phyloP scores from a whole-genome alignment of 305 asterid species.

The Stenogyne calaminthoides region DNA sequence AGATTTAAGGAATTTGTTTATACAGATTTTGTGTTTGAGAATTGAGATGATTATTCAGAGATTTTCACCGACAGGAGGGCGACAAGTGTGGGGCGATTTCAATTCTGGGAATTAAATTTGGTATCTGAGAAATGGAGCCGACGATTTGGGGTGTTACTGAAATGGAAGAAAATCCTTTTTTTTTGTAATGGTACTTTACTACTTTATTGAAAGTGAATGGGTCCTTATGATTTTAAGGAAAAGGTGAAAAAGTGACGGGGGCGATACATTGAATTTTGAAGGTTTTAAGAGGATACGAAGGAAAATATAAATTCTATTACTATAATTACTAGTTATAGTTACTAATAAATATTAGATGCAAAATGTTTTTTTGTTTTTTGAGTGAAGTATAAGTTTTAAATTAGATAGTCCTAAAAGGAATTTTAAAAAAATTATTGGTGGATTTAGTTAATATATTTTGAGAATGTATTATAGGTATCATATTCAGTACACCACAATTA shows the following conservation, averaged over 20 bases:
- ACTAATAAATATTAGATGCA: too few species aligned
- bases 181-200: not conserved
- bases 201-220: not conserved
- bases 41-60: not conserved
- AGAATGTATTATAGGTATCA: too few species aligned
- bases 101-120: not conserved
- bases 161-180: not conserved
- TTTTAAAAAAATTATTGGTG: too few species aligned
- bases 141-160: not conserved
- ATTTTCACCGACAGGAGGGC: not conserved
- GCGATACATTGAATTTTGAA: not conserved
- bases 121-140: not conserved
- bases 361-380: too few species aligned
- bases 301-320: too few species aligned
- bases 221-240: not conserved
- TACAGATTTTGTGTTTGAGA: not conserved
- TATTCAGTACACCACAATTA: too few species aligned
- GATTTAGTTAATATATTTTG: too few species aligned
- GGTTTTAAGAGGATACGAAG: not conserved
- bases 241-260: not conserved
- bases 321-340: too few species aligned
- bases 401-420: too few species aligned
- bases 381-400: too few species aligned
- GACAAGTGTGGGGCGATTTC: not conserved
- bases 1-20: not conserved